Base-by-base conservation (phyloP, 805 yeast genomes). In the Yamadazyma akitaensis region DNA sequence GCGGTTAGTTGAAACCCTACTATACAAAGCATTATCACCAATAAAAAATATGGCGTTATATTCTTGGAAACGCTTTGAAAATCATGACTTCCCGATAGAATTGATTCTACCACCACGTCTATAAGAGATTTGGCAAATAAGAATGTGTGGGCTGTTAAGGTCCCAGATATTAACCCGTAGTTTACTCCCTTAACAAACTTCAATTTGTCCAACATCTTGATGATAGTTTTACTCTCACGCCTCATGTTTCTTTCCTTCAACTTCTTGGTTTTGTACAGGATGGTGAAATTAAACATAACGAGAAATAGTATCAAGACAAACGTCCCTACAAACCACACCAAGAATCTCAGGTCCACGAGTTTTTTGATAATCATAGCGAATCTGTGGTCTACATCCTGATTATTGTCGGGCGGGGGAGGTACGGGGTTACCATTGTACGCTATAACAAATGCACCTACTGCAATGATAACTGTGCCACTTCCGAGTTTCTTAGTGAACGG, bases 101-200 rank as follows among this genome's bases (percentile, higher is more conserved):
- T 28, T 73, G 77, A 48, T 66, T 72, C 67, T 2, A 85, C 62
- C 2, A 85, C 57, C 11, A 87, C 78, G 56, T 87, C 95, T 17
- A 89, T 85, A 0, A 87, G 77, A 0, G 90, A 80, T 63, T 89
- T 89, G n/a, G 96, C 96, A 64, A 88, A 75, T 47, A 90, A 72
- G 42, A 90, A 74, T 2, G 96, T 86, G 60, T 88, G 95, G 0
- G 96, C 96, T 0, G 96, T 85, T 40, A 89, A 68, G 0, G 83
- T 79, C 2, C 96, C 96, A 40, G 89, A 80, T 4, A 81, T 68
- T 16, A 80, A 57, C 1, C 96, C 96, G 61, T 73, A 85, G 11
- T 78, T 60, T 5, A 80, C 59, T 1, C 96, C 96, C 53, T 76
- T 77, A 10, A 70, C 48, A 44, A 73, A 67, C 26, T 62, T 61